Evolutionary conservation across 768 basidiomycete genomes (phyloP).

Genomic region (Suillus subalutaceus): DNA sequence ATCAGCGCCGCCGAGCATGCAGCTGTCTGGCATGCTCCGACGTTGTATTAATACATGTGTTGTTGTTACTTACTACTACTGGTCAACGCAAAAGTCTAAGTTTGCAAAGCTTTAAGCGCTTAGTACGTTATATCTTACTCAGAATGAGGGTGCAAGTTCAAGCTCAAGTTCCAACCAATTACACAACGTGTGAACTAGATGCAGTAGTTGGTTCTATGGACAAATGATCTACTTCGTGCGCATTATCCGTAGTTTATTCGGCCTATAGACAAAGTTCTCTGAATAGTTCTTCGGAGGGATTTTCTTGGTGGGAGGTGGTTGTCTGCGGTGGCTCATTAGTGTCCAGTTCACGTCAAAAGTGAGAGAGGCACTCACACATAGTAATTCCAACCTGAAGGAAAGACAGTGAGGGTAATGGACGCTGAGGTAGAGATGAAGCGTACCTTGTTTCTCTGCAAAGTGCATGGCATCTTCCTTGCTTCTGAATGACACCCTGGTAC

Average conservation of each 20-base stretch:
- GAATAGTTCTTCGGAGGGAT: constrained; percentile 88
- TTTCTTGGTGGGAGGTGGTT: constrained; percentile 61
- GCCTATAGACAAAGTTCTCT: constrained; percentile 88
- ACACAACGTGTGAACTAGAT: constrained; percentile 6
- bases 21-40: background rate
- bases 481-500: constrained; percentile 79
- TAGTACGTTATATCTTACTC: background rate
- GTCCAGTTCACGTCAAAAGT: constrained; percentile 3
- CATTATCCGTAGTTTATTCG: constrained; percentile 76
- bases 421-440: constrained; percentile 16
- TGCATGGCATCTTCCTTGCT: constrained; percentile 90
- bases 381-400: constrained; percentile 84
- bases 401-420: constrained; percentile 10
- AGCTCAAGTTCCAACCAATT: background rate
- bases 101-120: background rate
- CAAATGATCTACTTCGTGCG: constrained; percentile 80
- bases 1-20: background rate
- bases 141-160: background rate
- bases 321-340: constrained; percentile 40
- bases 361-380: constrained; percentile 63
- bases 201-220: constrained; percentile 1
- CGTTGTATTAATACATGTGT: background rate
- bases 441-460: constrained; percentile 97
- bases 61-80: background rate
- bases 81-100: background rate